Evolutionary conservation across 176 grass and related monocot species (phyloP).

Genomic region (Triticum urartu): DNA sequence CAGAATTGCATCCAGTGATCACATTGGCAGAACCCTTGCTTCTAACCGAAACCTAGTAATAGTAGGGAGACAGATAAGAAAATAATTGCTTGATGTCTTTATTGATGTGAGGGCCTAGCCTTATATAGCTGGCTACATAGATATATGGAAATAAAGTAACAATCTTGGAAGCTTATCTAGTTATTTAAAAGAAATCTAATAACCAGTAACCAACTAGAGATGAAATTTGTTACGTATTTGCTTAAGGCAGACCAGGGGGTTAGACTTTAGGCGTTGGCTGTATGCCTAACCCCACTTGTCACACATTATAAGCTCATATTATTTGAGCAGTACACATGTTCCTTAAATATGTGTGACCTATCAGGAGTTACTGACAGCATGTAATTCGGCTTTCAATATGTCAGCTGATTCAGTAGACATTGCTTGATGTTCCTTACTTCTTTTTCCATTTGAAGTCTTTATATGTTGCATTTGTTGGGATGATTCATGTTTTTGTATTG

Average conservation of each 20-base stretch:
- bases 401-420: neutral
- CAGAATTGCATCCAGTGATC: neutral
- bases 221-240: neutral
- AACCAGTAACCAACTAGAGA: neutral
- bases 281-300: neutral
- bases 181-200: neutral
- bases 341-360: neutral
- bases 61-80: neutral
- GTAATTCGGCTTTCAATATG: neutral
- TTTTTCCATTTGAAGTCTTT: neutral
- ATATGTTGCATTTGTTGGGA: constrained; percentile 1
- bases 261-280: neutral
- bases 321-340: neutral
- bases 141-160: neutral
- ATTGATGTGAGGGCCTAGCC: neutral
- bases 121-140: neutral
- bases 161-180: neutral
- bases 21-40: neutral
- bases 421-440: neutral
- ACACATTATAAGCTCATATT: neutral
- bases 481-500: constrained; percentile 19
- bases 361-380: neutral
- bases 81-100: neutral
- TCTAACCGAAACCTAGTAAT: neutral
- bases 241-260: neutral